phyloP scores from a whole-genome alignment of 768 basidiomycete genomes.

The Serpula lacrymans region DNA sequence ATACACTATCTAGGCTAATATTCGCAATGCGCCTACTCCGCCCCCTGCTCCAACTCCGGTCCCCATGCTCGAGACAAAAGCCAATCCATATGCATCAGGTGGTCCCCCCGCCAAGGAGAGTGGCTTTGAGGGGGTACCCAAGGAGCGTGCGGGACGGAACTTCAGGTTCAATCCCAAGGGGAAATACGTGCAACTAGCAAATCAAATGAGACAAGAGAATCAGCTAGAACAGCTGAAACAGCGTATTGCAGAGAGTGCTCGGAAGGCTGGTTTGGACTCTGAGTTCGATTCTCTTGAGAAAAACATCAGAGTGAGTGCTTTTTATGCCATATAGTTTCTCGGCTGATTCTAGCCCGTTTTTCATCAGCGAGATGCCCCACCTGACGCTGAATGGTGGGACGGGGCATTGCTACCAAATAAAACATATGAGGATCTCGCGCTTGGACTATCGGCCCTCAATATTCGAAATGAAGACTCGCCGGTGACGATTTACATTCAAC shows the following conservation, averaged over 20 bases:
- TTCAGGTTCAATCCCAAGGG: conserved; percentile 93
- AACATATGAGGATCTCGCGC: conserved; percentile 70
- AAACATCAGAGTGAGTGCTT: conserved; percentile 67
- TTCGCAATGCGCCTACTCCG: conserved; percentile 69
- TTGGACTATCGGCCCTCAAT: conserved; percentile 55
- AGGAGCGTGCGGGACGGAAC: conserved; percentile 62
- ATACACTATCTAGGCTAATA: conserved; percentile 55
- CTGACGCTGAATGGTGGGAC: conserved; percentile 98
- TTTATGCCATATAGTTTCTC: not conserved
- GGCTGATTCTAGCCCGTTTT: conserved; percentile 2
- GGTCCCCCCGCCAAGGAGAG: conserved; percentile 43
- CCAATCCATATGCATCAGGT: conserved; percentile 78
- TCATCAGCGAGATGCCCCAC: conserved; percentile 79
- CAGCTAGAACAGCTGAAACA: conserved; percentile 91
- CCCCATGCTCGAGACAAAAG: conserved; percentile 38
- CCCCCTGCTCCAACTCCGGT: conserved; percentile 36
- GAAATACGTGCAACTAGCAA: conserved; percentile 76
- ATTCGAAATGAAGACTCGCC: conserved; percentile 69
- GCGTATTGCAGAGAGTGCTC: conserved; percentile 87
- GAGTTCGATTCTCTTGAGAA: conserved; percentile 91
- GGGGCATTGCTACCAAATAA: conserved; percentile 76
- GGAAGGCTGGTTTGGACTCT: conserved; percentile 91
- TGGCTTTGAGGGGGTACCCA: conserved; percentile 71
- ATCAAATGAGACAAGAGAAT: conserved; percentile 67
- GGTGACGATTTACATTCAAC: conserved; percentile 89